Conservation (phyloP, 305 asterid genomes). For the Ilex paraguariensis region DNA sequence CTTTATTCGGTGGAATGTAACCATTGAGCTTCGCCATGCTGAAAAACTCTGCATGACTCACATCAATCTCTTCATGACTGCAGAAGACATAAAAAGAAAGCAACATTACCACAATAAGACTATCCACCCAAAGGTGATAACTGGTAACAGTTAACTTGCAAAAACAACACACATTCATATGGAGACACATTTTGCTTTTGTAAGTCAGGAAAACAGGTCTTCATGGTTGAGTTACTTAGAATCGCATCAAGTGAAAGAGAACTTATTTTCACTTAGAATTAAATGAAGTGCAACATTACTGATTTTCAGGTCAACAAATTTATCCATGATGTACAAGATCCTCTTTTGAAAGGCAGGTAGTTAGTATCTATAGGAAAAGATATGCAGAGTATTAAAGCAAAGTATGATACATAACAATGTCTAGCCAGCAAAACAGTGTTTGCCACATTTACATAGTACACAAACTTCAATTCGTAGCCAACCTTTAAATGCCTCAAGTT, state of each 20-base stretch:
- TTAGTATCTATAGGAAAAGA: too few species aligned
- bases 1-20: constrained; percentile 87
- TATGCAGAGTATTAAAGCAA: too few species aligned
- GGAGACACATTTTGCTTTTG: neutral
- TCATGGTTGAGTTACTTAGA: neutral
- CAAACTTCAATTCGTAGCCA: too few species aligned
- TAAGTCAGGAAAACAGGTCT: neutral
- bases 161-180: neutral
- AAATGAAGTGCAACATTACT: neutral
- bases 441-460: too few species aligned
- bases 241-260: neutral
- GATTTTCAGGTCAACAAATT: constrained; percentile 2
- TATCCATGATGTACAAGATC: neutral
- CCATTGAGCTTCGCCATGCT: constrained; percentile 77
- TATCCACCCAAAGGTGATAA: neutral
- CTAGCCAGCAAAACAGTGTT: too few species aligned
- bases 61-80: constrained; percentile 92
- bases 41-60: constrained; percentile 96
- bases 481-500: too few species aligned
- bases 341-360: neutral
- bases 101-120: constrained; percentile 4
- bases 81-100: constrained; percentile 18
- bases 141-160: neutral
- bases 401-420: too few species aligned
- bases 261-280: neutral